Conservation (phyloP, 768 basidiomycete genomes). For the Punctularia strigosozonata region DNA sequence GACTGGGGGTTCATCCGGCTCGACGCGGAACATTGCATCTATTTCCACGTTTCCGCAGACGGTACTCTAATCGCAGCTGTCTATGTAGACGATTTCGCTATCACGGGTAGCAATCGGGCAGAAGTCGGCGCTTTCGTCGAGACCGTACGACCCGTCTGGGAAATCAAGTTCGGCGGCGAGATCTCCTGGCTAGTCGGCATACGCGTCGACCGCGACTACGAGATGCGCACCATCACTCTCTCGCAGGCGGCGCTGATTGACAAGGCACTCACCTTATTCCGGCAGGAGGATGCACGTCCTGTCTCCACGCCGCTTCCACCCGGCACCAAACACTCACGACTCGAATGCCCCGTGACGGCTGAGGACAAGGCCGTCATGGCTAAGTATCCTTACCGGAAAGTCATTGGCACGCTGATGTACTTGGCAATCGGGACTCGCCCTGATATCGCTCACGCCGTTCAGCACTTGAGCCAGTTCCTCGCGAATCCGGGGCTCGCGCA, state of each 20-base stretch:
- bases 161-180: conserved; percentile 22
- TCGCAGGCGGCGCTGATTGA: conserved; percentile 11
- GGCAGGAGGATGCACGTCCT: conserved; percentile 3
- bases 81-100: conserved; percentile 21
- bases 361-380: conserved; percentile 5
- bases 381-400: conserved; percentile 8
- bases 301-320: conserved; percentile 8
- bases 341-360: conserved; percentile 2
- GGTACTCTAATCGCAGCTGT: conserved; percentile 21
- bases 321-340: conserved; percentile 5
- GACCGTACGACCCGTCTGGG: conserved; percentile 17
- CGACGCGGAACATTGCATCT: too few relatives aligned
- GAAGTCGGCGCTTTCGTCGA: too few relatives aligned
- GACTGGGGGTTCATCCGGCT: too few relatives aligned
- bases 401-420: conserved; percentile 20
- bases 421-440: conserved; percentile 14
- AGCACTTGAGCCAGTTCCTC: conserved; percentile 10
- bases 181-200: conserved; percentile 24
- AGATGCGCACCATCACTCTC: conserved; percentile 7
- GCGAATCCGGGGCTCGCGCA: conserved; percentile 11
- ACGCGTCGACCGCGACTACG: conserved; percentile 18
- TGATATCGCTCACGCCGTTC: conserved; percentile 17
- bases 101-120: too few relatives aligned
- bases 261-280: conserved; percentile 7
- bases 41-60: too few relatives aligned